phyloP scores from a whole-genome alignment of 2,329 filamentous ascomycete species.

The Epicoccum nigrum region DNA sequence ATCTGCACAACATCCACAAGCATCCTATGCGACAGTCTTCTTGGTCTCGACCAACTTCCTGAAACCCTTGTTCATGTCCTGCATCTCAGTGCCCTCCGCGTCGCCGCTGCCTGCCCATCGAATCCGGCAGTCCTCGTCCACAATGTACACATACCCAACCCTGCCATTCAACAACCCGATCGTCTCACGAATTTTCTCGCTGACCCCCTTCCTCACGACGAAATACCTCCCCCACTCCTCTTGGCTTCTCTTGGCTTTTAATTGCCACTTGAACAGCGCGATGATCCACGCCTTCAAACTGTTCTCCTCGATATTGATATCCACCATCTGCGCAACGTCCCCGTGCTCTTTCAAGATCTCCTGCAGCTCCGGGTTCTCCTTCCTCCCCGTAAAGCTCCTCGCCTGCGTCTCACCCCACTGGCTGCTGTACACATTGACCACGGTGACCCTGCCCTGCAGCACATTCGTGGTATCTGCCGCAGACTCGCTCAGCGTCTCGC shows the following conservation, averaged over 20 bases:
- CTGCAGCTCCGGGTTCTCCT: constrained; percentile 73
- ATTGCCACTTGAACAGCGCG: constrained; percentile 57
- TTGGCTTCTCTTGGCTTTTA: constrained; percentile 55
- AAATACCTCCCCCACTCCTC: constrained; percentile 65
- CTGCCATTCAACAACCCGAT: constrained; percentile 81
- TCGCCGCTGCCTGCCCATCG: constrained; percentile 88
- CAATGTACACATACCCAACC: constrained; percentile 90
- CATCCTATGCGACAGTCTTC: background rate
- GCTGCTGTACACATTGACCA: constrained; percentile 77
- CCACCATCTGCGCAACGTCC: constrained; percentile 73
- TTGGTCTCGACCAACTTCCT: constrained; percentile 55
- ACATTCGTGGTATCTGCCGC: constrained; percentile 73
- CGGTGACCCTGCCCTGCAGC: constrained; percentile 73
- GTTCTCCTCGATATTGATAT: constrained; percentile 89
- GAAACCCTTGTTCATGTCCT: constrained; percentile 69
- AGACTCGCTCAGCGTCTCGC: constrained; percentile 69
- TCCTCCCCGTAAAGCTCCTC: constrained; percentile 67
- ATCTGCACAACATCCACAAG: background rate
- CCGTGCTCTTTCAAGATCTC: constrained; percentile 61
- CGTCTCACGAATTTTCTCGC: constrained; percentile 62
- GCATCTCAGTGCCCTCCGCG: constrained; percentile 69
- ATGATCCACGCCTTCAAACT: constrained; percentile 65
- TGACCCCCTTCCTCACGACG: constrained; percentile 63
- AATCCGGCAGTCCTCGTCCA: constrained; percentile 87
- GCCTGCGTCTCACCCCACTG: constrained; percentile 86